Base-by-base conservation (phyloP, 1,284 basidiomycete genomes). In the Ustilago nuda region DNA sequence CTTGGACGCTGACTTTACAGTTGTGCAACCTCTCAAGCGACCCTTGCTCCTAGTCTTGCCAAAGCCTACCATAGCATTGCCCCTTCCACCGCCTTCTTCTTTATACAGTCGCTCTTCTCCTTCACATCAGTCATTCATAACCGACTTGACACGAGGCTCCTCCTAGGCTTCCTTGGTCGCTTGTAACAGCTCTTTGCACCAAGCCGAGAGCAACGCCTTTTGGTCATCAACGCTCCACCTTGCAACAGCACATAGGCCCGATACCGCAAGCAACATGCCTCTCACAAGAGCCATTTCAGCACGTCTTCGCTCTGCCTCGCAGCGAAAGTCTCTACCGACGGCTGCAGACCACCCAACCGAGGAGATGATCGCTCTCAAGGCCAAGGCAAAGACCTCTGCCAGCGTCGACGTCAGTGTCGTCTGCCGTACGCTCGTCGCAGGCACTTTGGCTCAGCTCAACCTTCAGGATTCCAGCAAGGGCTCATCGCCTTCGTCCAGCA, bases 281-380 rank as follows among this genome's bases (percentile, higher is more conserved):
- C 67, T 75, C 35, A 75, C 72, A 6, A 59, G 72, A 66, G 72
- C 72, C 6, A 32, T 71, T 32, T 75, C 72, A 30, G 63, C 63
- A 37, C 71, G 71, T 32, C 35, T 73, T 45, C 62, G 58, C 39
- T 56, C 65, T n/a, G 54, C 55, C 23, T 52, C 72, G 45, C 66
- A 53, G 33, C 62, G 56, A 37, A 58, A 63, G 48, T 15, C 63
- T 19, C 54, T 58, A 8, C 36, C 66, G 5, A 8, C 56, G 12
- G n/a, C 36, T 4, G 15, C 51, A 12, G 51, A 69, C 19, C 13
- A 37, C 41, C 48, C 56, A 33, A 33, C 52, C 53, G 56, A 70
- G 45, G 60, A 74, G 30, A 4, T 72, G 11, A 45, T 57, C 57
- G 39, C 52, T 23, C 64, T 72, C 46, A 72, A 72, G 54, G 55